Percentiles rank a stretch among this genome's conserved stretches.
Conservation (phyloP, 202 grass and related monocot genomes). For the Panicum hallii region DNA sequence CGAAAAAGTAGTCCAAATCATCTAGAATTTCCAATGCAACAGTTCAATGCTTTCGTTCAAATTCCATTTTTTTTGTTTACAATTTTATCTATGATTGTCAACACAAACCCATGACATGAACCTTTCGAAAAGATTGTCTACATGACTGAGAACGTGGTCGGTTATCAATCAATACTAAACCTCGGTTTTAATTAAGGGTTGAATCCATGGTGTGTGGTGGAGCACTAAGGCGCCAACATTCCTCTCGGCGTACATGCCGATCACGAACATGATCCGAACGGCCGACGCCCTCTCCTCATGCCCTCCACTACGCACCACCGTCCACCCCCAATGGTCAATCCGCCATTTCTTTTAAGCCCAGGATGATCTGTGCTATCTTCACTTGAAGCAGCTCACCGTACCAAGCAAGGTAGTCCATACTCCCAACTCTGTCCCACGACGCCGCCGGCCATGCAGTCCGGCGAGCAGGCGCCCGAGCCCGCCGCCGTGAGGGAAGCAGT, state of each 20-base stretch:
- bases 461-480: not conserved
- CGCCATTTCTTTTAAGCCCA: conserved; percentile 20
- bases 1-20: not conserved
- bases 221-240: conserved; percentile 48
- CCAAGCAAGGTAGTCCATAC: not conserved
- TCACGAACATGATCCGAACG: not conserved
- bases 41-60: not conserved
- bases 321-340: conserved; percentile 23
- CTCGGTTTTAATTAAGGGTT: not conserved
- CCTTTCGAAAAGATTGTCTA: not conserved
- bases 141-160: not conserved
- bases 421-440: not conserved
- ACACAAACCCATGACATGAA: not conserved
- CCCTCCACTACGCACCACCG: conserved; percentile 34
- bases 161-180: not conserved
- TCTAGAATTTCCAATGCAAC: not conserved
- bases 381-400: not conserved
- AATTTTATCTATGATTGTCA: not conserved
- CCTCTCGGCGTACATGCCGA: not conserved
- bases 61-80: not conserved
- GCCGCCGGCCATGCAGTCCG: conserved; percentile 26
- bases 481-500: not conserved
- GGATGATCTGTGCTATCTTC: not conserved
- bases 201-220: conserved; percentile 24
- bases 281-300: conserved; percentile 21